Evolutionary conservation across 257 asterid species (phyloP), one percentile per base, ranked within the genome.

Genomic region (Solanum chilense): DNA sequence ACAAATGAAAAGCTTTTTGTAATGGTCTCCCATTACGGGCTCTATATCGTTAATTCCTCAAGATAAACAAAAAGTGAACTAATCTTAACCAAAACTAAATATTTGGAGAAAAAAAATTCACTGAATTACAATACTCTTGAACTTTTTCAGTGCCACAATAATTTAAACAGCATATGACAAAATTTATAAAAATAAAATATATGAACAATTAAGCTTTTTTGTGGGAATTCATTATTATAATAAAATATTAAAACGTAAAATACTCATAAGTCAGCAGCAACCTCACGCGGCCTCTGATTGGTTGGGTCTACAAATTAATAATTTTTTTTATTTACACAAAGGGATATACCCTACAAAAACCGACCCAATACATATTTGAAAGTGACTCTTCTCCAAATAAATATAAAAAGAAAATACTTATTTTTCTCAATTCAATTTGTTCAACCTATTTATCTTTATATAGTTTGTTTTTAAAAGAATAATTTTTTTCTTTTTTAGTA

Each of bases 331-430:
- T 49, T 39, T 11, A 42, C 76, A 75, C 66, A 35, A 68, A 35
- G 60, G 60, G 62, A 21, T 23, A 52, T 10, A 47, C 73, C 90
- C 91, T 85, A 88, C 89, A 58, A 75, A 70, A 70, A 88, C 92
- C 92, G 93, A 88, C 92, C 82, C 88, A 91, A 84, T 91, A 87
- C 74, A 90, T 82, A 49, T 84, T 84, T 86, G 91, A 91, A 85
- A 42, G 77, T 35, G 92, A 91, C 93, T 39, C 85, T 52, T 87
- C 93, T 89, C 91, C 92, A 86, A 91, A 88, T 87, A 86, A 86
- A 44, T 6, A 49, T 41, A 44, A 39, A 12, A 16, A 33, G 1
- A 9, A 85, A 2, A 31, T 13, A 56, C n/a, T 5, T 56, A 6
- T n/a, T 7, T 52, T 16, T 6, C 0, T 0, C 2, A 0, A 3